Evolutionary conservation across 257 asterid species (phyloP), one percentile per base, ranked within the genome.

Genomic region (Nicotiana benthamiana): DNA sequence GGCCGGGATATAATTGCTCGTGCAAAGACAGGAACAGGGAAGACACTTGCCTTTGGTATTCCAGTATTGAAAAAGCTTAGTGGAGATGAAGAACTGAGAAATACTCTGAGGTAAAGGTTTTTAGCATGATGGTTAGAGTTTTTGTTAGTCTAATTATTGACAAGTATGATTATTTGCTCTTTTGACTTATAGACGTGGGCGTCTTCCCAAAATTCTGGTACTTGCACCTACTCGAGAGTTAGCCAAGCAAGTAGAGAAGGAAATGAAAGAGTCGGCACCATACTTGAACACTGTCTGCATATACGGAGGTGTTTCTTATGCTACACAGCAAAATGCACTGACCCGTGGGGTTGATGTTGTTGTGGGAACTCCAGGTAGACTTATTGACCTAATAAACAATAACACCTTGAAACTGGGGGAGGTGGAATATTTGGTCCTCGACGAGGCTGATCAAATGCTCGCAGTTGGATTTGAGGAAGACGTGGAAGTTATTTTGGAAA

Each of bases 401-500:
- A 89, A 84, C 85, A 87, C 78, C 84, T 87, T 94, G 84, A 90
- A 92, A 81, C 87, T 96, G 81, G 92, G 95, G 75, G 98, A 94
- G 87, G 96, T 96, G 86, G 86, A 90, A 82, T 91, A 88, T 86
- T 87, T 96, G 93, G 98, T 96, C 80, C 97, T 96, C 24, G 99
- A 96, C 77, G 99, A 96, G 87, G 98, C 99, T 11, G 97, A 94
- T 90, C 98, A 93, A 86, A 96, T 96, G 99, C 99, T 96, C 83
- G 99, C 99, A 20, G 99, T 96, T 85, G 99, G 99, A 75, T 96
- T 96, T 87, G 99, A 96, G 87, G 97, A 96, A 86, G 99, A 90
- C 43, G 99, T 96, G 20, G 99, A 96, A 83, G 67, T 79, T 62
- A 96, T 96, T 84, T 81, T 96, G 80, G 88, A 88, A 83, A 90